These are phyloP conservation scores for Chrysoporthe cubensis DNA, from an alignment of 2,329 filamentous ascomycete species.

Conservation along the genomic window DNA sequence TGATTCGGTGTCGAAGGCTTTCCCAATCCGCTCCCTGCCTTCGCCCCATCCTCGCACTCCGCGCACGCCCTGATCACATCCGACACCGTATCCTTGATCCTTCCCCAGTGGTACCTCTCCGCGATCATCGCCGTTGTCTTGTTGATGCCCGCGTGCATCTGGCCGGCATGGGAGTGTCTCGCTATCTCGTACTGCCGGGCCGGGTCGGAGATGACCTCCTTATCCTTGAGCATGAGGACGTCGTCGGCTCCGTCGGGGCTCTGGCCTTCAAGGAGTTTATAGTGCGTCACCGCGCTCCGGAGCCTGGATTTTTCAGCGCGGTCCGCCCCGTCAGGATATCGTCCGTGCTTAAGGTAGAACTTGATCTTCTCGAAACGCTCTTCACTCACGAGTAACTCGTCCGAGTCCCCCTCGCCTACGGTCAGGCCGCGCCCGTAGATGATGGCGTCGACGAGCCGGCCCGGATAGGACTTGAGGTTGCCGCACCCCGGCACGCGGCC, in stretches of 20 bases:
- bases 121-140: conserved; percentile 95
- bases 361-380: conserved; percentile 99
- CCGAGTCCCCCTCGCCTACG: conserved; percentile 51
- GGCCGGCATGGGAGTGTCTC: conserved; percentile 68
- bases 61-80: conserved; percentile 90
- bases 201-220: conserved; percentile 93
- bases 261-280: conserved; percentile 74
- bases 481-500: conserved; percentile 77
- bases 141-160: conserved; percentile 89
- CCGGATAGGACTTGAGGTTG: conserved; percentile 70
- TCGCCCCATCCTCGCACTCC: conserved; percentile 82
- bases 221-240: conserved; percentile 94
- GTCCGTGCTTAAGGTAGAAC: conserved; percentile 92
- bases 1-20: conserved; percentile 25
- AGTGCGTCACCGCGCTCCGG: conserved; percentile 91
- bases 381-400: conserved; percentile 77
- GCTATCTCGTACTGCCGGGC: conserved; percentile 90
- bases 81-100: conserved; percentile 96
- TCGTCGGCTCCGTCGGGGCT: conserved; percentile 50
- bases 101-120: conserved; percentile 94
- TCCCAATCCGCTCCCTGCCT: conserved; percentile 42
- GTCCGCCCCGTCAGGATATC: conserved; percentile 92
- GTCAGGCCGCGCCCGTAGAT: conserved; percentile 73
- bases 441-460: conserved; percentile 73
- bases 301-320: conserved; percentile 94